phyloP scores from a whole-genome alignment of 2,329 filamentous ascomycete genomes.

The Paecilomyces formosus region DNA sequence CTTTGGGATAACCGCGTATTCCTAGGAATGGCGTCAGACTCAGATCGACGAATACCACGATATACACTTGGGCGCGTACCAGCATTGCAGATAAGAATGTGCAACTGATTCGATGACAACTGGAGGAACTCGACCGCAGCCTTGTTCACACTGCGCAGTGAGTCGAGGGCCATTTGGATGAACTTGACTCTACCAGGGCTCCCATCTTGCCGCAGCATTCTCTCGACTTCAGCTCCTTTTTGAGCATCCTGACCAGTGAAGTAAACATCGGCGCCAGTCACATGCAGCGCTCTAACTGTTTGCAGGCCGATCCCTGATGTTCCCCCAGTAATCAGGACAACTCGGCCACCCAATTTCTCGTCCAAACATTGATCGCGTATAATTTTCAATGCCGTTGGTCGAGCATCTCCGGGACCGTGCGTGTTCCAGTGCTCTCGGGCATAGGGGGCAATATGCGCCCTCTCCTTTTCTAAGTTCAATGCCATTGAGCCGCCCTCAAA shows the following conservation, averaged over 20 bases:
- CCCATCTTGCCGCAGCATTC: too few species aligned
- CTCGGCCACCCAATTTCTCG: constrained; percentile 19
- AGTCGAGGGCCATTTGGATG: constrained; percentile 23
- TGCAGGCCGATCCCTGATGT: constrained; percentile 39
- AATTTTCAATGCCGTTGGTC: constrained; percentile 17
- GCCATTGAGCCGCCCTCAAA: too few species aligned
- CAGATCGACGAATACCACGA: too few species aligned
- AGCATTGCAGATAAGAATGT: constrained; percentile 12
- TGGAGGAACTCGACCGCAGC: constrained; percentile 24
- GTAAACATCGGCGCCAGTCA: constrained; percentile 40
- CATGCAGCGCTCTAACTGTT: constrained; percentile 36
- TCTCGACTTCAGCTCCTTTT: constrained; percentile 34
- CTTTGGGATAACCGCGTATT: too few species aligned
- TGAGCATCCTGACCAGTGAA: constrained; percentile 36
- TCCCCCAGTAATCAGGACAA: constrained; percentile 38
- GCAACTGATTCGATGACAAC: constrained; percentile 29
- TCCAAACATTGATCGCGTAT: constrained; percentile 14
- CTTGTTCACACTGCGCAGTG: constrained; percentile 24
- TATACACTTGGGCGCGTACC: too few species aligned
- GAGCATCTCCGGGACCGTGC: constrained; percentile 16
- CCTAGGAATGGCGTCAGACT: too few species aligned
- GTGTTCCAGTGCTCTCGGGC: constrained; percentile 13
- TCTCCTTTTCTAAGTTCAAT: too few species aligned
- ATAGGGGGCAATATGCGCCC: too few species aligned
- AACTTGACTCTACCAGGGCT: constrained; percentile 26